Conservation (phyloP, 352 stramenopile species). For the Phytopythium boreale region DNA sequence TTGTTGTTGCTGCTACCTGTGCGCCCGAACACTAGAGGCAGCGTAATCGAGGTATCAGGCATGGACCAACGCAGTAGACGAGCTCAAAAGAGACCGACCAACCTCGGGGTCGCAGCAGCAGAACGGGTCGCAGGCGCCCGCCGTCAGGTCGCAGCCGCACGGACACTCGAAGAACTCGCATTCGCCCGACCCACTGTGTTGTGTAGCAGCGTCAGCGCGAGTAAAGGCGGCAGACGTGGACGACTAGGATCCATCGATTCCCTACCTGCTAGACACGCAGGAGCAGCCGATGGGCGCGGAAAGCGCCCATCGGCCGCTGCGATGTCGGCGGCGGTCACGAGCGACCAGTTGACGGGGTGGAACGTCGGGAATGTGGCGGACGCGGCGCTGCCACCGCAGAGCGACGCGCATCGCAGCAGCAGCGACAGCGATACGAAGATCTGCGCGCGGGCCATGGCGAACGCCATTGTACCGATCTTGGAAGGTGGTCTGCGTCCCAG, state of each 20-base stretch:
- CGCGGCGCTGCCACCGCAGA: background rate
- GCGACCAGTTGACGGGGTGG: conserved; percentile 43
- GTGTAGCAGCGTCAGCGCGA: too few species aligned
- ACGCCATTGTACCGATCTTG: background rate
- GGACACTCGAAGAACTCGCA: conserved; percentile 41
- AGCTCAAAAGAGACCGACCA: background rate
- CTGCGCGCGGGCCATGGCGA: background rate
- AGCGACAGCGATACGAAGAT: background rate
- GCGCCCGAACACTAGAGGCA: conserved; percentile 22
- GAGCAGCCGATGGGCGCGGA: conserved; percentile 35
- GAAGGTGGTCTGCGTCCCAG: background rate
- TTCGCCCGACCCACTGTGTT: conserved; percentile 6
- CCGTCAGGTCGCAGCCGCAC: conserved; percentile 45
- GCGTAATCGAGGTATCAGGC: background rate
- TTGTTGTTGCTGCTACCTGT: conserved; percentile 13
- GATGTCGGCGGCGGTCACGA: conserved; percentile 29
- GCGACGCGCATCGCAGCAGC: background rate
- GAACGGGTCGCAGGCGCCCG: conserved; percentile 37
- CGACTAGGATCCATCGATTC: background rate
- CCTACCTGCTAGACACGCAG: conserved; percentile 24
- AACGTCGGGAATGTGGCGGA: conserved; percentile 17
- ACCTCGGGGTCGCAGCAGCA: conserved; percentile 53
- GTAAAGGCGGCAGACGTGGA: too few species aligned
- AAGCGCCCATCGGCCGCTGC: conserved; percentile 17
- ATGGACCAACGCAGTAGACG: too few species aligned